Evolutionary conservation across 2,329 filamentous ascomycete genomes (phyloP), one percentile per base, ranked within the genome.

Genomic region (Ceratocystis variospora): DNA sequence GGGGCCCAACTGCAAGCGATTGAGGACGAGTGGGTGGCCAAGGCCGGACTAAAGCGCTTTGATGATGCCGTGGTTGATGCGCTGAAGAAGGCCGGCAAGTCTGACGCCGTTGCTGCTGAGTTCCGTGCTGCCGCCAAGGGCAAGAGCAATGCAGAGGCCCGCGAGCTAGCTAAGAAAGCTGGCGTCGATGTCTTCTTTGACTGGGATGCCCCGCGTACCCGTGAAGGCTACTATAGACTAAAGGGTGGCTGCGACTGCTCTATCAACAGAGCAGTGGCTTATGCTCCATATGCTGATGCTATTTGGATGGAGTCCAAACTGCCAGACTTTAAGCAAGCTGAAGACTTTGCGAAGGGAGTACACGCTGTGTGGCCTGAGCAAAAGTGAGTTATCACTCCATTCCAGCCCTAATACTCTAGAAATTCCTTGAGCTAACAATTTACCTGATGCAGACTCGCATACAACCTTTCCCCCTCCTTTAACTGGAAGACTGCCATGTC

Each of bases 281-380:
- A 95, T 74, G 93, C 90, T 0, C 93, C 94, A 1, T 96, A 95
- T 78, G 88, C 88, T 69, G 93, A 97, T 73, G 86, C 95, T 75
- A 96, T 99, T 77, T 99, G 94, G 94, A 99, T 99, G 94, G 94
- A 99, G 83, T 93, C 88, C 79, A 96, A 96, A 79, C 81, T 96
- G 71, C 94, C 94, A 59, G 93, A 97, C 75, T 97, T 81, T 76
- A 81, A 82, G 62, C 94, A 97, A 79, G 94, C 94, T 28, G 84
- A 90, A 79, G 88, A 96, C 74, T 99, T 99, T 72, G 92, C 94
- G 41, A 82, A 89, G 55, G 93, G 94, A 62, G 93, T 99, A 50
- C 94, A 97, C 77, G 88, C 90, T 66, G 90, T 91, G 8, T 96
- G 88, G 85, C 94, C 94, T 0, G 89, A 99, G 79, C 90, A 96